Conservation (phyloP, 768 basidiomycete genomes). For the Stropharia rugosoannulata region DNA sequence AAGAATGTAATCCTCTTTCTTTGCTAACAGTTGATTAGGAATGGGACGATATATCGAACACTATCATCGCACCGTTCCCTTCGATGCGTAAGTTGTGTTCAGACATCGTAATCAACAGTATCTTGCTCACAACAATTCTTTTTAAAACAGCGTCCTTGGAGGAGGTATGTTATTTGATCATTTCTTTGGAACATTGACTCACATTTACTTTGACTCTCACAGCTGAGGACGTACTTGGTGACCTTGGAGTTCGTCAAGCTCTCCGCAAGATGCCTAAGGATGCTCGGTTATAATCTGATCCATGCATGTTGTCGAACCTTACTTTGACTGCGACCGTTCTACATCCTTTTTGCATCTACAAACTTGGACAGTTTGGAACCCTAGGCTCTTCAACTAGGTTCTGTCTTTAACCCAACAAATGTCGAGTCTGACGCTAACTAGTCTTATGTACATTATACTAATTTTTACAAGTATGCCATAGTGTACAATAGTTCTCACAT, state of each 20-base stretch:
- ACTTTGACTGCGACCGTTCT: too few species aligned
- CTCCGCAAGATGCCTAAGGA: constrained; percentile 21
- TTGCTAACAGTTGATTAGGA: constrained; percentile 21
- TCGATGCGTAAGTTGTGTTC: constrained; percentile 49
- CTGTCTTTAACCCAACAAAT: too few species aligned
- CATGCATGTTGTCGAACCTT: neutral
- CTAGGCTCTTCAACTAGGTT: too few species aligned
- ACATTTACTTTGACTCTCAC: constrained; percentile 1
- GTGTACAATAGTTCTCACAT: too few species aligned
- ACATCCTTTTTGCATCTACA: too few species aligned
- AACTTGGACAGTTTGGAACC: too few species aligned
- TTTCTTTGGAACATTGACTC: neutral
- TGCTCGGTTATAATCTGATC: constrained; percentile 12
- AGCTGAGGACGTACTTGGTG: constrained; percentile 80
- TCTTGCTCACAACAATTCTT: neutral
- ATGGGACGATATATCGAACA: constrained; percentile 74
- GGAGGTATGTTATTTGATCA: constrained; percentile 41
- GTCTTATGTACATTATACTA: too few species aligned
- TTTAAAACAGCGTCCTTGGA: constrained; percentile 53
- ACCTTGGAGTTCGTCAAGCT: constrained; percentile 81
- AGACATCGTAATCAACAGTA: neutral
- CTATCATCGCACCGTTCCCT: constrained; percentile 64
- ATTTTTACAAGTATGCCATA: too few species aligned
- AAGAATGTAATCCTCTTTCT: too few species aligned
- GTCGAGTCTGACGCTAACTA: too few species aligned